Evolutionary conservation across 768 basidiomycete species (phyloP).

Genomic region (Termitomyces sp.): DNA sequence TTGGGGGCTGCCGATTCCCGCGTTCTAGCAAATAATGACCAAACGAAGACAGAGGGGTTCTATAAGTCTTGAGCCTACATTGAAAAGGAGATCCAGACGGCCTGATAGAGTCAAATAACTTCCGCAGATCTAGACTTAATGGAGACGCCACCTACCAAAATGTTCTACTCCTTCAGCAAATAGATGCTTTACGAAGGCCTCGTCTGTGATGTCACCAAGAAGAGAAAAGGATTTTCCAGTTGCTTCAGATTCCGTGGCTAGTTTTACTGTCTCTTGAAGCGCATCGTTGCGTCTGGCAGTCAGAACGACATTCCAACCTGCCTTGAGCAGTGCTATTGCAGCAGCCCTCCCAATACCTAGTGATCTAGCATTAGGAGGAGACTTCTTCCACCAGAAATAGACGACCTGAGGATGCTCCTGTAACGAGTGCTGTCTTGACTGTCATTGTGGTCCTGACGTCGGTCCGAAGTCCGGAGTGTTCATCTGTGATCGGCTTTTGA

Average conservation of each 20-base stretch:
- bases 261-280: conserved; percentile 48
- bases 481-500: neutral
- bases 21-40: conserved; percentile 49
- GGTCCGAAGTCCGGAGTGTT: neutral
- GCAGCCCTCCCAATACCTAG: conserved; percentile 59
- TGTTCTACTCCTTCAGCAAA: conserved; percentile 47
- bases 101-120: conserved; percentile 29
- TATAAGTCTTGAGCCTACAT: conserved; percentile 32
- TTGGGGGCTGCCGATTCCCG: conserved; percentile 50
- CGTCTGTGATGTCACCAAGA: conserved; percentile 61
- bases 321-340: conserved; percentile 62
- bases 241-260: conserved; percentile 28
- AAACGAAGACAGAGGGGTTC: neutral
- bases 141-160: conserved; percentile 43
- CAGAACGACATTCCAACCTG: conserved; percentile 65
- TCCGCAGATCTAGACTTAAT: neutral
- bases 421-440: conserved; percentile 20
- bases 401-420: conserved; percentile 23
- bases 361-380: neutral
- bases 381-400: neutral
- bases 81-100: conserved; percentile 73
- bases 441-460: neutral
- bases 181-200: conserved; percentile 54
- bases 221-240: conserved; percentile 34
- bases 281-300: conserved; percentile 56